These are phyloP conservation scores for Oryza meridionalis DNA, from an alignment of 176 grass and related monocot genomes.

Conservation along the genomic window DNA sequence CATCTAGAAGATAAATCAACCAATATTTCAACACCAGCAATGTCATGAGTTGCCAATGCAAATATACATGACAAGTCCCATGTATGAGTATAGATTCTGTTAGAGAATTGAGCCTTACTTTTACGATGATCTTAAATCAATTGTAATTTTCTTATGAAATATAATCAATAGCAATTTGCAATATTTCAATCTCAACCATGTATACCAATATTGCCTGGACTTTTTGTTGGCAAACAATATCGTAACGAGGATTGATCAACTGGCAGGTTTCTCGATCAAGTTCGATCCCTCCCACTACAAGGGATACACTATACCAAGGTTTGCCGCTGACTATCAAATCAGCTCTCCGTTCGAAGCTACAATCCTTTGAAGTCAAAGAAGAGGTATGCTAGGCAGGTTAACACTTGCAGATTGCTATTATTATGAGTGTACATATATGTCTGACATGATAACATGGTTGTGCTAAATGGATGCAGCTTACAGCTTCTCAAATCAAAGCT, in stretches of 20 bases:
- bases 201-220: constrained; percentile 20
- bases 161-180: constrained; percentile 21
- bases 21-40: constrained; percentile 12
- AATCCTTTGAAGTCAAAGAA: constrained; percentile 80
- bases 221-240: constrained; percentile 28
- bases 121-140: constrained; percentile 24
- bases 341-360: constrained; percentile 64
- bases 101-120: constrained; percentile 14
- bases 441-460: constrained; percentile 34
- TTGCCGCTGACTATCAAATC: constrained; percentile 82
- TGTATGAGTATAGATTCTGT: constrained; percentile 23
- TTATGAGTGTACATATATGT: constrained; percentile 7
- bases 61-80: constrained; percentile 21
- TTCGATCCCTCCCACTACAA: constrained; percentile 62
- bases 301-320: constrained; percentile 85
- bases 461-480: constrained; percentile 71
- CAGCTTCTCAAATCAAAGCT: constrained; percentile 74
- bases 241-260: constrained; percentile 37
- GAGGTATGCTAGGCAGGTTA: constrained; percentile 59
- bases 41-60: constrained; percentile 24
- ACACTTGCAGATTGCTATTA: constrained; percentile 12
- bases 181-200: constrained; percentile 10
- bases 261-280: constrained; percentile 78
- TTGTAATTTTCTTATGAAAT: constrained; percentile 24
- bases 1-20: constrained; percentile 27